A percentile compares a stretch with the other conserved stretches of the same genome.
These are phyloP conservation scores for Didymella exigua DNA, from an alignment of 2,329 filamentous ascomycete genomes.

Conservation along the genomic window DNA sequence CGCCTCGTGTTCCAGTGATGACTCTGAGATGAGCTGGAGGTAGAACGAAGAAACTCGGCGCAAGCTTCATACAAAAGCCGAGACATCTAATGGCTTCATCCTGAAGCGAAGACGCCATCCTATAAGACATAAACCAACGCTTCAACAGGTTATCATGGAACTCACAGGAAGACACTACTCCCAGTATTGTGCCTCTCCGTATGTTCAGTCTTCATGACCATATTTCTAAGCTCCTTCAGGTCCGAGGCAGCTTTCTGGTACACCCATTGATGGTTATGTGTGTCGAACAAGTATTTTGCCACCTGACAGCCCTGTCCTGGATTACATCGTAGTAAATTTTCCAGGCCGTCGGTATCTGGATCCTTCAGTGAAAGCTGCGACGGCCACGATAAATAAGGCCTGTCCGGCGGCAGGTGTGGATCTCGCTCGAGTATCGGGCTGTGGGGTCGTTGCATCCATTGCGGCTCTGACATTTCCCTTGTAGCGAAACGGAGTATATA, in stretches of 20 bases:
- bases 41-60: slow-evolving; percentile 15
- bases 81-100: slow-evolving; percentile 16
- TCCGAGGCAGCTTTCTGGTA: neutral
- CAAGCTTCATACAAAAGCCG: slow-evolving; percentile 12
- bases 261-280: neutral
- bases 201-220: neutral
- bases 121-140: neutral
- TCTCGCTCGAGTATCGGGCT: neutral
- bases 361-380: neutral
- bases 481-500: neutral
- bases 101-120: slow-evolving; percentile 11
- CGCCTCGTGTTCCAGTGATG: neutral
- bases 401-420: neutral
- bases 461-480: neutral
- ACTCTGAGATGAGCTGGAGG: slow-evolving; percentile 1
- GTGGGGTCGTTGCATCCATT: slow-evolving; percentile 4
- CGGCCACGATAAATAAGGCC: neutral
- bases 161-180: neutral
- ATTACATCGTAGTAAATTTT: neutral
- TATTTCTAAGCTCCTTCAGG: neutral
- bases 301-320: slow-evolving; percentile 2
- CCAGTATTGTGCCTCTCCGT: too few relatives aligned
- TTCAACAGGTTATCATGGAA: too few relatives aligned
- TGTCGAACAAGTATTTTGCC: slow-evolving; percentile 2
- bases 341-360: neutral